These are phyloP conservation scores for Cytospora piceicola DNA, from an alignment of 2,329 filamentous ascomycete species.

Conservation along the genomic window DNA sequence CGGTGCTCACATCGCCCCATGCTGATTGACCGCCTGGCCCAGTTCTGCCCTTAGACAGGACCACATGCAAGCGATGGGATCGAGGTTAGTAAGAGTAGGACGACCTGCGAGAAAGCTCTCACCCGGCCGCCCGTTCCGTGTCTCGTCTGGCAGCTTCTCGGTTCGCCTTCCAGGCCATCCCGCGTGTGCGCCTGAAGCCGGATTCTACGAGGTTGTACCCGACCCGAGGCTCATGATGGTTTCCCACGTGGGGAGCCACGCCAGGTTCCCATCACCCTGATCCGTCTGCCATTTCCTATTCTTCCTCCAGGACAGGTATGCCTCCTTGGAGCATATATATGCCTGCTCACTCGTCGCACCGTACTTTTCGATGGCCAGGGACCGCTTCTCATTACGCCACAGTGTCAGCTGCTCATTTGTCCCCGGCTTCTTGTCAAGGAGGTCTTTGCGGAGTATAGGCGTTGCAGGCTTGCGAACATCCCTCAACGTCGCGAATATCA, in stretches of 20 bases:
- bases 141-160: background rate
- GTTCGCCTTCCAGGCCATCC: no score
- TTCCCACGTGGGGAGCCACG: background rate
- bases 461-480: background rate
- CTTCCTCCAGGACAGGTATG: no score
- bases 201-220: no score
- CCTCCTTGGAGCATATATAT: background rate
- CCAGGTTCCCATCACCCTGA: background rate
- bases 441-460: background rate
- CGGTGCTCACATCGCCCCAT: background rate
- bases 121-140: background rate
- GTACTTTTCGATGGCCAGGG: background rate
- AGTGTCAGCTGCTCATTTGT: no score
- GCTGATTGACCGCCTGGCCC: background rate
- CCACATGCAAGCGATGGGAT: background rate
- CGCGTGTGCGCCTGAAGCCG: background rate
- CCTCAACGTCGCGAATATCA: constrained; percentile 1
- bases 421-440: fast-evolving
- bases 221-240: background rate
- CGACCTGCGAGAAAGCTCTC: background rate
- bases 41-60: background rate
- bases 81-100: background rate
- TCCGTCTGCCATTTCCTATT: no score
- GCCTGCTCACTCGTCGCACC: background rate
- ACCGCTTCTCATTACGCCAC: background rate